Base-by-base conservation (phyloP, 2,329 filamentous ascomycete genomes). In the Hortaea sp. region DNA sequence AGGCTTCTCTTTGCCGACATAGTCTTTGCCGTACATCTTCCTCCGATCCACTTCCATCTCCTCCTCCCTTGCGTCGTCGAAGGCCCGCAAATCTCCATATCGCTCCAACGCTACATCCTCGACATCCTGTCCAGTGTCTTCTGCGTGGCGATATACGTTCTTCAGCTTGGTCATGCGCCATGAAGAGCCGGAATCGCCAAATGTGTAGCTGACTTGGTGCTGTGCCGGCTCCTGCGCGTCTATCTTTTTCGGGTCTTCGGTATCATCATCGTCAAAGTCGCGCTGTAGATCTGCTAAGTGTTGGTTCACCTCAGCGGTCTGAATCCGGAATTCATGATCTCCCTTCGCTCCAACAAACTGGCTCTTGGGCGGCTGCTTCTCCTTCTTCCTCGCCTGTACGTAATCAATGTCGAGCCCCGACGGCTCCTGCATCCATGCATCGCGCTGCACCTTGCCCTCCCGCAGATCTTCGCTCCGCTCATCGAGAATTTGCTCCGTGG, bases 131-230 rank as follows among this genome's bases (percentile, higher is more conserved):
- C 81, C 82, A 0, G 73, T 81, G 57, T 92, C 82, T 55, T 94
- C 76, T 0, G 88, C 87, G 45, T 82, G 77, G 28, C 79, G 77
- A 64, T 94, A 95, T 1, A 95, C 86, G 7, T 81, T 84, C 54
- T 85, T 88, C 30, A 98, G 77, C 65, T 89, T 95, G 5, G 84
- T 94, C 89, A 98, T 95, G 42, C 94, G 82, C 92, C 94, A 98
- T 57, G 88, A 79, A 10, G 89, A 90, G 0, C 92, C 90, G 5
- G 78, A 70, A 63, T 98, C 92, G 12, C 94, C 92, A 65, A 98
- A 94, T 0, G 71, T 85, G 62, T 97, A 98, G 48, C 78, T 73
- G 6, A 94, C 78, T 46, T 85, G 77, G 44, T 79, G 72, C 39
- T 79, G 68, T 1, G 74, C 70, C 1, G 76, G 72, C 52, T 76